These are phyloP conservation scores for Coprinopsis cinerea DNA, from an alignment of 768 basidiomycete species.

Conservation along the genomic window DNA sequence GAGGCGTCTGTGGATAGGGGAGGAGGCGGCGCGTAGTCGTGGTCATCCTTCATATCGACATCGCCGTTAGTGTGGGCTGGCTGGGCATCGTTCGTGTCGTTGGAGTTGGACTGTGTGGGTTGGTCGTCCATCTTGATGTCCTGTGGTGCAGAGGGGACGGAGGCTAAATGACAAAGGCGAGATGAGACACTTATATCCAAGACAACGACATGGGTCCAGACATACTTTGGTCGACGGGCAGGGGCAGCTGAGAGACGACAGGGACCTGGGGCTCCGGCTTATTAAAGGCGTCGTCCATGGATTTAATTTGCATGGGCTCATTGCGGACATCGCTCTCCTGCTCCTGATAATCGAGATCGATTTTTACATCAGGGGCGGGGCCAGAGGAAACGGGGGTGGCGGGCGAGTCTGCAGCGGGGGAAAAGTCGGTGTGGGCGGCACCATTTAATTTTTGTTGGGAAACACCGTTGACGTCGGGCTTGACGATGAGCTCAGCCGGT, in stretches of 20 bases:
- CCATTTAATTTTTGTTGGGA: conserved; percentile 8
- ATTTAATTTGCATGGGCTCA: conserved; percentile 49
- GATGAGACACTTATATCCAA: conserved; percentile 16
- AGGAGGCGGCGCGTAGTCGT: conserved; percentile 32
- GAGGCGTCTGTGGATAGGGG: conserved; percentile 34
- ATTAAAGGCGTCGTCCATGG: conserved; percentile 27
- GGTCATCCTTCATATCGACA: conserved; percentile 36
- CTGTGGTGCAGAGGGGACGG: conserved; percentile 41
- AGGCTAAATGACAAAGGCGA: conserved; percentile 28
- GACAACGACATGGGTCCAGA: conserved; percentile 26
- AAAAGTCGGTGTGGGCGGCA: conserved; percentile 27
- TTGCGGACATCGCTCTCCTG: conserved; percentile 65
- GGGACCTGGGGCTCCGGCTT: conserved; percentile 18
- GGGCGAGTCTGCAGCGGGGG: conserved; percentile 47
- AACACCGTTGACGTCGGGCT: conserved; percentile 34
- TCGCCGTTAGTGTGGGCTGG: conserved; percentile 28
- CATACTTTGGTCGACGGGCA: conserved; percentile 38
- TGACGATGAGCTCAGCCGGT: conserved; percentile 26
- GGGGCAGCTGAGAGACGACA: conserved; percentile 37
- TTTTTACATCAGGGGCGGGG: conserved; percentile 50
- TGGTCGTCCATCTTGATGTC: conserved; percentile 23
- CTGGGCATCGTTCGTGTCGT: conserved; percentile 50
- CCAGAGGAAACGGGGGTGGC: conserved; percentile 53
- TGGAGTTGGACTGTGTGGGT: background rate
- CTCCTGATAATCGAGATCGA: conserved; percentile 55